phyloP scores from a whole-genome alignment of 2,329 filamentous ascomycete genomes.

The Colletotrichum lini region DNA sequence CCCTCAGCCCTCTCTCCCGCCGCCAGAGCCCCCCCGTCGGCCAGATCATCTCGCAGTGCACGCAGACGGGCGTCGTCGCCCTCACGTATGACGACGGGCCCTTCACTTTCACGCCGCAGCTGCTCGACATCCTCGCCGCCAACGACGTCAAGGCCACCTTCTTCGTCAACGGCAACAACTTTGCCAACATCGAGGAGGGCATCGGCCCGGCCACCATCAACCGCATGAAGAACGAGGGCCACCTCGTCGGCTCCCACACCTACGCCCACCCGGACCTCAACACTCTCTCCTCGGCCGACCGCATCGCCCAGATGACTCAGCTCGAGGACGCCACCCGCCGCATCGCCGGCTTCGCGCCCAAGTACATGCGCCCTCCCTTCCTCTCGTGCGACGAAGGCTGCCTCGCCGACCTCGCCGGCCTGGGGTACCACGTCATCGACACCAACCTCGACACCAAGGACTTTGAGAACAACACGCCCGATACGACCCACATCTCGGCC shows the following conservation, averaged over 20 bases:
- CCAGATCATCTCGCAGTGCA: slow-evolving; percentile 47
- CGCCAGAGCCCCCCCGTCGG: slow-evolving; percentile 29
- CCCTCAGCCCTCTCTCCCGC: slow-evolving; percentile 26
- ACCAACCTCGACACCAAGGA: slow-evolving; percentile 74
- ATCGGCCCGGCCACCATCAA: slow-evolving; percentile 54
- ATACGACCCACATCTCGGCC: slow-evolving; percentile 64
- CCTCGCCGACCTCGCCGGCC: slow-evolving; percentile 39
- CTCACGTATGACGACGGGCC: slow-evolving; percentile 66
- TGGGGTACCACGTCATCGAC: slow-evolving; percentile 70
- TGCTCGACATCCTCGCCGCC: slow-evolving; percentile 56
- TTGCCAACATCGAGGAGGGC: slow-evolving; percentile 58
- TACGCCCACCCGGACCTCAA: slow-evolving; percentile 63
- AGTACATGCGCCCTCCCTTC: slow-evolving; percentile 62
- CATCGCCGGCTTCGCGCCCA: slow-evolving; percentile 58
- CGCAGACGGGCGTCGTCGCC: slow-evolving; percentile 55
- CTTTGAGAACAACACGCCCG: slow-evolving; percentile 66
- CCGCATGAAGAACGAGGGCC: slow-evolving; percentile 58
- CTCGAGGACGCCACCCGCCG: slow-evolving; percentile 62
- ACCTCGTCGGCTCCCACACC: slow-evolving; percentile 57
- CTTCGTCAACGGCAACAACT: slow-evolving; percentile 60
- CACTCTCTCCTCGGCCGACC: slow-evolving; percentile 51
- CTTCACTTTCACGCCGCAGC: slow-evolving; percentile 55
- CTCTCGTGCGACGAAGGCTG: slow-evolving; percentile 55
- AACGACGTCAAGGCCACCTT: slow-evolving; percentile 55
- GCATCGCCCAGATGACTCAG: slow-evolving; percentile 57